Conservation (phyloP, 176 grass and related monocot genomes). For the Carex parvula region DNA sequence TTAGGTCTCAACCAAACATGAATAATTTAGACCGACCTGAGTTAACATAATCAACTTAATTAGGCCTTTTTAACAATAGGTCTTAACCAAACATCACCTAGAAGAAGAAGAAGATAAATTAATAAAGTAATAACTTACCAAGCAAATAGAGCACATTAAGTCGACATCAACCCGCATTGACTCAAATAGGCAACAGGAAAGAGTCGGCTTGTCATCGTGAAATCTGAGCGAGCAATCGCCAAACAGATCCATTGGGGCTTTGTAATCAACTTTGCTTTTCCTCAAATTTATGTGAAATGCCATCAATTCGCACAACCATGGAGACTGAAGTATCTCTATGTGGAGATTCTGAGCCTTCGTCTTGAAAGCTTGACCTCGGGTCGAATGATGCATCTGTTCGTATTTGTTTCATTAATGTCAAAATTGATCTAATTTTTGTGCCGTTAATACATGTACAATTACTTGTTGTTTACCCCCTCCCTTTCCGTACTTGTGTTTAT, state of each 20-base stretch:
- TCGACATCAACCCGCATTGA: slow-evolving; percentile 69
- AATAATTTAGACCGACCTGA: too few species aligned
- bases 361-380: slow-evolving; percentile 86
- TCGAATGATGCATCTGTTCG: slow-evolving; percentile 79
- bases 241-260: slow-evolving; percentile 53
- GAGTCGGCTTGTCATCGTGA: slow-evolving; percentile 57
- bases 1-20: too few species aligned
- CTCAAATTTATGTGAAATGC: slow-evolving; percentile 88
- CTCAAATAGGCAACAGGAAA: slow-evolving; percentile 65
- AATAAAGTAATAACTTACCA: slow-evolving; percentile 56
- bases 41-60: too few species aligned
- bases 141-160: slow-evolving; percentile 80
- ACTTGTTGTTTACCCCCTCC: too few species aligned
- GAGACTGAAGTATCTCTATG: slow-evolving; percentile 93
- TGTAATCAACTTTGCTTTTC: slow-evolving; percentile 34
- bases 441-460: too few species aligned
- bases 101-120: too few species aligned
- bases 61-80: too few species aligned
- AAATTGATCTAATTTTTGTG: not conserved
- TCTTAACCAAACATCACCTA: not conserved
- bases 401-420: not conserved
- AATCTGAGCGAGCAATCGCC: slow-evolving; percentile 57
- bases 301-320: slow-evolving; percentile 76
- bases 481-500: too few species aligned
- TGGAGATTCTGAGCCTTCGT: slow-evolving; percentile 70